Evolutionary conservation across 176 grass and related monocot genomes (phyloP).

Genomic region (Oryza officinalis): DNA sequence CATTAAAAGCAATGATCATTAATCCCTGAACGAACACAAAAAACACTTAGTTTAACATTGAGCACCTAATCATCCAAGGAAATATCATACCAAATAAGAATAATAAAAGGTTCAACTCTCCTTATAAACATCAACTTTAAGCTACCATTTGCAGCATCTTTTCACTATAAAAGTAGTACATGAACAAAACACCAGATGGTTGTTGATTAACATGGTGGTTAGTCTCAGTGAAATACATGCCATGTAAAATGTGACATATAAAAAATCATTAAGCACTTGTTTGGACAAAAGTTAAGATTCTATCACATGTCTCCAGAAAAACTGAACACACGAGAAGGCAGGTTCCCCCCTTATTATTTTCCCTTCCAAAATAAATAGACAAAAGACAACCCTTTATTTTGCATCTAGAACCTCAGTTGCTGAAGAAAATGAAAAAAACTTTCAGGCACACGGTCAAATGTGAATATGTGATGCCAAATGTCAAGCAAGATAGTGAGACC

Average conservation of each 20-base stretch:
- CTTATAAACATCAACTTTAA: slow-evolving; percentile 4
- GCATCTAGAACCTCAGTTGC: background rate
- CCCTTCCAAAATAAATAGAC: background rate
- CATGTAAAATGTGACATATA: slow-evolving; percentile 24
- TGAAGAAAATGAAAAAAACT: background rate
- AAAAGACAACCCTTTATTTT: slow-evolving; percentile 5
- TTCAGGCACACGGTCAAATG: background rate
- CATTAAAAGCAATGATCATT: slow-evolving; percentile 89
- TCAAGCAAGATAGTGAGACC: background rate
- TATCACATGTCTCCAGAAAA: background rate
- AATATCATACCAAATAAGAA: background rate
- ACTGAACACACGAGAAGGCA: slow-evolving; percentile 1
- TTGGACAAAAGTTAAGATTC: slow-evolving; percentile 5
- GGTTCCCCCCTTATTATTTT: background rate
- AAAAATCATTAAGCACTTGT: background rate
- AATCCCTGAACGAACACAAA: slow-evolving; percentile 67
- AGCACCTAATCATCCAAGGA: slow-evolving; percentile 9
- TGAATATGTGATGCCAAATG: slow-evolving; percentile 3
- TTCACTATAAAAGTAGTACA: background rate
- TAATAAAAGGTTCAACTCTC: slow-evolving; percentile 9
- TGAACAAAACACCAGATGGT: background rate
- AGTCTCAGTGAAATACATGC: background rate
- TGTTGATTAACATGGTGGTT: background rate
- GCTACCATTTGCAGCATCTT: slow-evolving; percentile 1
- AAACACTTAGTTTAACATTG: slow-evolving; percentile 21